Evolutionary conservation across 106 monocot genomes (phyloP).

Genomic region (Cymbidium sinense): DNA sequence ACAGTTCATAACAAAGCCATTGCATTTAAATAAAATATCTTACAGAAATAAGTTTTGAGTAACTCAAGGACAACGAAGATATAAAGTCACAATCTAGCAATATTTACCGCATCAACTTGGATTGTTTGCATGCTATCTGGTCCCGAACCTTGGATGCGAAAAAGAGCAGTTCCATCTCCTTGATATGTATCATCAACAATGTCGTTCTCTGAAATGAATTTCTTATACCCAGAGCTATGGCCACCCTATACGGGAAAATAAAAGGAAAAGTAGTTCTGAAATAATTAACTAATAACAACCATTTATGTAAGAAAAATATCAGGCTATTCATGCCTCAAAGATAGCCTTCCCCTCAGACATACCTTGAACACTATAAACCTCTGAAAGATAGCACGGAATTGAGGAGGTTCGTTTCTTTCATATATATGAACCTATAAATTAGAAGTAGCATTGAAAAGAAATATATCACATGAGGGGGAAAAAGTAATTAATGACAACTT

Average conservation of each 20-base stretch:
- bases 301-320: background rate
- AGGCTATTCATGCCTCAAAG: background rate
- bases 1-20: no score
- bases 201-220: conserved; percentile 46
- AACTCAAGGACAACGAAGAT: no score
- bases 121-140: conserved; percentile 96
- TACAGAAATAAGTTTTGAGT: no score
- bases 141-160: conserved; percentile 93
- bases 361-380: conserved; percentile 83
- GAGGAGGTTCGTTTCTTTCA: conserved; percentile 94
- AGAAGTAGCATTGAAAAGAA: background rate
- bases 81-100: no score
- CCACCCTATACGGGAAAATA: conserved; percentile 50
- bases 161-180: conserved; percentile 76
- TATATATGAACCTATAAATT: conserved; percentile 53
- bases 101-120: conserved; percentile 83
- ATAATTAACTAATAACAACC: no score
- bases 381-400: conserved; percentile 83
- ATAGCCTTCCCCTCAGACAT: conserved; percentile 1
- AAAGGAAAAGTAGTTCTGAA: background rate
- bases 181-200: conserved; percentile 70
- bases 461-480: no score
- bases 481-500: no score
- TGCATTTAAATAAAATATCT: no score
- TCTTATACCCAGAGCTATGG: conserved; percentile 82